Evolutionary conservation across 2,329 filamentous ascomycete genomes (phyloP), one percentile per base, ranked within the genome.

Genomic region (Xylaria sp.): DNA sequence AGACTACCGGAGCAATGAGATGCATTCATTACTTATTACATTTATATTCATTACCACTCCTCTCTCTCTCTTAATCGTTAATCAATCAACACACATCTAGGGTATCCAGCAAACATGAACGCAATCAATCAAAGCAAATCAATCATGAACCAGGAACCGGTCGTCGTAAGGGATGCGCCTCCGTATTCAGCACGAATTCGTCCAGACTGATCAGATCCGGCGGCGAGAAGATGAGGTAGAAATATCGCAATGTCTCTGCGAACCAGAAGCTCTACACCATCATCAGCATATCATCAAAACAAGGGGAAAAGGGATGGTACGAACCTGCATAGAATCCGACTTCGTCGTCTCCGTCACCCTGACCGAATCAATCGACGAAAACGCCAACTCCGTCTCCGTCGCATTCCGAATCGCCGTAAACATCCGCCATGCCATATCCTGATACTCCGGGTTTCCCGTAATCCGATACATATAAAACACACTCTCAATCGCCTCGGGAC

Each of bases 241-340:
- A 65, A 52, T 70, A 70, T 48, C 87, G 87, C 59, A 88, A 69
- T 30, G 84, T 88, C 74, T 88, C 84, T 2, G 82, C 83, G 66
- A 85, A 76, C 82, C 85, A 88, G 66, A 86, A 87, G 58, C 80
- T 84, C 76, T 90, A 81, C 73, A 42, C 8, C 4, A 16, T n/a
- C 44, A 49, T n/a, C 42, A n/a, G 7, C 11, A 1, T 16, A 4
- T 19, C 11, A 3, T 16, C 10, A n/a, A 34, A 46, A 13, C 13
- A 44, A 46, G n/a, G 56, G 2, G 16, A 30, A 35, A 34, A 19
- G 55, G 30, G 23, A 65, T 16, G 16, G 16, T 8, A 42, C 61
- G 54, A 52, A 67, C 59, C 62, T 68, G 66, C 61, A 68, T 67
- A 11, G 60, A 68, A 37, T 75, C 74, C 34, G 59, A 30, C 58